Conservation (phyloP, 148 eudicot species). For the Hydrangea macrophylla region DNA sequence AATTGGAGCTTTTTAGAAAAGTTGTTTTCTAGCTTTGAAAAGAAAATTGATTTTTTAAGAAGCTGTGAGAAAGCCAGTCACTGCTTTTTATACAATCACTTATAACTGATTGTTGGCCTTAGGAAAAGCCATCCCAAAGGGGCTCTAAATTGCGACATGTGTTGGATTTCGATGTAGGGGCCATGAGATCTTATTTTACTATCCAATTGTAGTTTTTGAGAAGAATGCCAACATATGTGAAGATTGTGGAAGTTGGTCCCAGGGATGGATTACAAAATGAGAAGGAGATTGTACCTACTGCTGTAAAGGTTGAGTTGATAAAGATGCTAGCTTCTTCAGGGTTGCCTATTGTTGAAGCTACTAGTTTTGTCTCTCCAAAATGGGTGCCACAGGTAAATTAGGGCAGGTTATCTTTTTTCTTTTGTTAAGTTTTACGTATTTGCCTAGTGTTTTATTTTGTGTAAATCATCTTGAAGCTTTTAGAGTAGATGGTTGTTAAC, state of each 20-base stretch:
- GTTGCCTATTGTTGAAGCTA: slow-evolving; percentile 90
- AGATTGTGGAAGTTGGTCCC: slow-evolving; percentile 97
- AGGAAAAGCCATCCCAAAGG: too few species aligned
- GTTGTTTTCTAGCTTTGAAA: too few species aligned
- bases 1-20: too few species aligned
- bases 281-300: slow-evolving; percentile 72
- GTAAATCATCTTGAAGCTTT: neutral
- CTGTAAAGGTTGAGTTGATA: slow-evolving; percentile 77
- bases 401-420: neutral
- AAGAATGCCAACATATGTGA: slow-evolving; percentile 61
- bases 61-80: too few species aligned
- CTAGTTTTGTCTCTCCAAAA: slow-evolving; percentile 95
- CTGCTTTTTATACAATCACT: too few species aligned
- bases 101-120: too few species aligned
- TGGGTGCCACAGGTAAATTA: slow-evolving; percentile 93
- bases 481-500: too few species aligned
- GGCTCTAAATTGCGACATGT: neutral
- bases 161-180: neutral
- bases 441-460: neutral
- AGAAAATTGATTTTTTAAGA: too few species aligned
- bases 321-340: slow-evolving; percentile 89
- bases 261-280: slow-evolving; percentile 95
- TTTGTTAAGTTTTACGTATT: neutral
- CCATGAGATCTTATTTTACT: slow-evolving; percentile 16
- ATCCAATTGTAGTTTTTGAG: slow-evolving; percentile 60